phyloP scores from a whole-genome alignment of 108 stramenopile species.

The Nitzschia inconspicua region DNA sequence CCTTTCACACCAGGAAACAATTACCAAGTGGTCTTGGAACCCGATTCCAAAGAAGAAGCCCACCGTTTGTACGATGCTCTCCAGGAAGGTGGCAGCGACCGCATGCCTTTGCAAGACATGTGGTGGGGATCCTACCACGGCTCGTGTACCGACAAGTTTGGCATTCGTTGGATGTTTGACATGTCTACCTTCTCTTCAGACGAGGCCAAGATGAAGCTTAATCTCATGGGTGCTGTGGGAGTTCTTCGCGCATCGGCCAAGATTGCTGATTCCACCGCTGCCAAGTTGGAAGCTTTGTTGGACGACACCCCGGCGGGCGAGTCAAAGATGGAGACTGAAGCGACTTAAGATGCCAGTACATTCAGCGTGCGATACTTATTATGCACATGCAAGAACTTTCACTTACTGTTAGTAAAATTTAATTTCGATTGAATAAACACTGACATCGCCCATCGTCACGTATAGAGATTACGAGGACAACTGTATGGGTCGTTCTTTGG shows the following conservation, averaged over 20 bases:
- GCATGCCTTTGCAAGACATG: background rate
- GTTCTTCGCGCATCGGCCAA: background rate
- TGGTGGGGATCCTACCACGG: conserved; percentile 23
- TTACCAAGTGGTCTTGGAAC: background rate
- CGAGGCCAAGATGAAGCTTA: background rate
- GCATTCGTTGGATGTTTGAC: conserved; percentile 20
- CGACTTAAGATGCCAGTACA: no score
- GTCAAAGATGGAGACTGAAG: no score
- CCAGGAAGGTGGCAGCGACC: background rate
- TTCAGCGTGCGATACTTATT: no score
- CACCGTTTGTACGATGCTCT: conserved; percentile 6
- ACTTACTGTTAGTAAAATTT: no score
- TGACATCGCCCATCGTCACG: no score
- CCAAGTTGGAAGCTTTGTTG: background rate
- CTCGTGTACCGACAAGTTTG: conserved; percentile 12
- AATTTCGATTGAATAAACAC: no score
- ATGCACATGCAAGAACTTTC: no score
- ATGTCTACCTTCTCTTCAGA: no score
- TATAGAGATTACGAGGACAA: no score
- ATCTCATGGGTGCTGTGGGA: background rate
- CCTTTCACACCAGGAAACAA: background rate
- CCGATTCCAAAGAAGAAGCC: background rate
- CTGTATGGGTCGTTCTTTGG: no score
- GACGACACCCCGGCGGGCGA: no score
- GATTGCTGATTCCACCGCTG: background rate